Percentiles rank a stretch among this genome's conserved stretches.
phyloP scores from a whole-genome alignment of 306 rosid species.

The Cucurbita pepo region DNA sequence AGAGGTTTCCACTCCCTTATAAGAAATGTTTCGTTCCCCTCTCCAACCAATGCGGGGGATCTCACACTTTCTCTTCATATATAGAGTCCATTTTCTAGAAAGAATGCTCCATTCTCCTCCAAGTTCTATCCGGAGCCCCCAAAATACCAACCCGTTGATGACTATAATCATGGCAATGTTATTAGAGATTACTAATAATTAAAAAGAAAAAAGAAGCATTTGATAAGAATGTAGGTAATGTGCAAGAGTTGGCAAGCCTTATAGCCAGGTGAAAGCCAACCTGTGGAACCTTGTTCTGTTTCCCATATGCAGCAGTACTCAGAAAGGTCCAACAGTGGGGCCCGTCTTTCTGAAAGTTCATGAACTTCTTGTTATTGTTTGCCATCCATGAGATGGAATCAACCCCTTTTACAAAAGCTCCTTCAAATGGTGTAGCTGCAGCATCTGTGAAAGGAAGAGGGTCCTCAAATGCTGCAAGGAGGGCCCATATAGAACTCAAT shows the following conservation, averaged over 20 bases:
- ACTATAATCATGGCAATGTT: not conserved
- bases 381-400: slow-evolving; percentile 91
- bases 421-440: slow-evolving; percentile 53
- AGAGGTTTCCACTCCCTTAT: no score
- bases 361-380: slow-evolving; percentile 62
- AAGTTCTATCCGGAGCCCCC: not conserved
- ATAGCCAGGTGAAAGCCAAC: slow-evolving; percentile 15
- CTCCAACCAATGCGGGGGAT: no score
- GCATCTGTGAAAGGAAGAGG: slow-evolving; percentile 47
- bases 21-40: no score
- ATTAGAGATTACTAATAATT: not conserved
- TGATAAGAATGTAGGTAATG: not conserved
- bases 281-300: slow-evolving; percentile 90
- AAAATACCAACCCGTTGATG: not conserved
- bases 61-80: not conserved
- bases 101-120: not conserved
- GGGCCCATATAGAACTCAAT: slow-evolving; percentile 92
- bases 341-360: slow-evolving; percentile 29
- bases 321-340: slow-evolving; percentile 91
- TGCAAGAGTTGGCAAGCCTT: not conserved
- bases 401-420: slow-evolving; percentile 85
- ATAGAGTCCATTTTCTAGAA: not conserved
- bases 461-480: slow-evolving; percentile 81
- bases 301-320: slow-evolving; percentile 71
- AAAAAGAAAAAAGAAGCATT: not conserved